Evolutionary conservation across 1,284 basidiomycete genomes (phyloP).

Genomic region (Trichosporon inkin): DNA sequence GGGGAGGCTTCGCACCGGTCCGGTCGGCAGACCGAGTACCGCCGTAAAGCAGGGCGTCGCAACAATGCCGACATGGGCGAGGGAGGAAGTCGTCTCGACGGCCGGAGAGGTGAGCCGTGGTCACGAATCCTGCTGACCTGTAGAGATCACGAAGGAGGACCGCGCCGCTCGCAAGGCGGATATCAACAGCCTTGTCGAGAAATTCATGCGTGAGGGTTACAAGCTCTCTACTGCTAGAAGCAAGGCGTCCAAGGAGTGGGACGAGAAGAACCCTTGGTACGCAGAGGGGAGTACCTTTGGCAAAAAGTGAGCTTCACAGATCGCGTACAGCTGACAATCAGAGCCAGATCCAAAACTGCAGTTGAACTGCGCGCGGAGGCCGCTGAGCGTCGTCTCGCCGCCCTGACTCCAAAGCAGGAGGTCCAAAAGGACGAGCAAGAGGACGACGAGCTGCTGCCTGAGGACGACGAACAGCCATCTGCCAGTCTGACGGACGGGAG

Average conservation of each 20-base stretch:
- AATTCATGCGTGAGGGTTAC: constrained; percentile 25
- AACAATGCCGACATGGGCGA: constrained; percentile 44
- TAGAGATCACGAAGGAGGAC: constrained; percentile 44
- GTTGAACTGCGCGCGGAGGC: constrained; percentile 42
- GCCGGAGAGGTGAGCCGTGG: constrained; percentile 28
- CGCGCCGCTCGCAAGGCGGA: constrained; percentile 28
- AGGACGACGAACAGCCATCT: constrained; percentile 9
- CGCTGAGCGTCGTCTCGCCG: constrained; percentile 34
- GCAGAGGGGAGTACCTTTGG: constrained; percentile 40
- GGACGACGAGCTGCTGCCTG: not conserved
- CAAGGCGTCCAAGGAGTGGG: constrained; percentile 33
- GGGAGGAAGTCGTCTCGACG: constrained; percentile 36
- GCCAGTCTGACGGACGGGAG: not conserved
- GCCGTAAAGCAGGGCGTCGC: constrained; percentile 34
- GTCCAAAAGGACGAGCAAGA: not conserved
- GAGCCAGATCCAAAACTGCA: constrained; percentile 43
- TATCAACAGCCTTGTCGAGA: constrained; percentile 26
- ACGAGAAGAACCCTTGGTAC: constrained; percentile 41
- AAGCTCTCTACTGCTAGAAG: constrained; percentile 30
- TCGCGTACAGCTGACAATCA: constrained; percentile 15
- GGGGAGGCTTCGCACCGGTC: constrained; percentile 43
- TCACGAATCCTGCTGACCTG: not conserved
- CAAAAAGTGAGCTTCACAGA: constrained; percentile 31
- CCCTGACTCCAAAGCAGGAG: constrained; percentile 1
- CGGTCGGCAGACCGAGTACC: constrained; percentile 43